Evolutionary conservation across 345 rosid genomes (phyloP), one percentile per base, ranked within the genome.

Genomic region (Hypericum perforatum): DNA sequence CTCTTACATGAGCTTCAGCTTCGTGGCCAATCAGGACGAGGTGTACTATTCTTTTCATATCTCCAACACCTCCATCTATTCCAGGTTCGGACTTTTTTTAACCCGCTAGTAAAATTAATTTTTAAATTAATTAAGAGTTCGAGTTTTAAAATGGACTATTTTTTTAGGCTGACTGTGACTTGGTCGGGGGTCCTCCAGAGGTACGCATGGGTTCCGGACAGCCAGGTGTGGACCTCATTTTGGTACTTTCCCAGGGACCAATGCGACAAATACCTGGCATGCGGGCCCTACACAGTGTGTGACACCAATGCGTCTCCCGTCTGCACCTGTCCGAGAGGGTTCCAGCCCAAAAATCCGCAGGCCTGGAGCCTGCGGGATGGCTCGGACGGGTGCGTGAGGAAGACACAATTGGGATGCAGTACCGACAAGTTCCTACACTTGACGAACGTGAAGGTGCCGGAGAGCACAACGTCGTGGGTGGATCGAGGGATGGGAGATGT

Each of bases 401-500:
- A 45, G 52, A 49, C 55, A 38, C 56, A 61, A 14, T 53, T 68
- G 36, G 57, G 62, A 7, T 73, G 74, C 37, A 60, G 59, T 14
- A 22, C 16, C 22, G 54, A 38, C 48, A 77, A 79, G 53, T 91
- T 91, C 65, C 42, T 75, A 68, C 65, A 29, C 29, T 5, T 87
- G 71, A 54, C 63, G 58, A 74, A 81, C 16, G 63, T 91, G 76
- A 91, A 91, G 46, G 29, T 87, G 72, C 98, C 98, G 0, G 85
- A 84, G 38, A 60, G 73, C 9, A 46, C 57, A 13, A 37, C 39
- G 5, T 49, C 87, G 4, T 59, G 49, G 16, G 81, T 81, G 49
- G 79, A 81, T 37, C 63, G 61, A 60, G 55, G 39, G 1, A 57
- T 64, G 71, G 59, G 68, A 5, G 32, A 22, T 22, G 53, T 53